Evolutionary conservation across 495 filamentous ascomycete species (phyloP).

Genomic region (Aspergillus nanangensis): DNA sequence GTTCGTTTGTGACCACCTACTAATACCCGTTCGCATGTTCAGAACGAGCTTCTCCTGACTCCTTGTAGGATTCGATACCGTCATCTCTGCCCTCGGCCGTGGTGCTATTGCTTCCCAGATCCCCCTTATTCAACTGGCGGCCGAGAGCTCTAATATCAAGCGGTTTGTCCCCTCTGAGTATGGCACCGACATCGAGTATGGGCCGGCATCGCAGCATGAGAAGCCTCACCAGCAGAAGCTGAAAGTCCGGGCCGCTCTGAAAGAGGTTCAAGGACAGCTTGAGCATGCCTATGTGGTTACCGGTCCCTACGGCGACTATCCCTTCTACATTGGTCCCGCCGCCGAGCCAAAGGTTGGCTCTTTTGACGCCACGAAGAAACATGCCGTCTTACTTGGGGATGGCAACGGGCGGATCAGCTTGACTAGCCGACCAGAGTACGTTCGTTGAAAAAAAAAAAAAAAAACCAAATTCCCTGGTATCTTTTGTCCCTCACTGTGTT

Average conservation of each 20-base stretch:
- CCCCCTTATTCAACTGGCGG: conserved; percentile 53
- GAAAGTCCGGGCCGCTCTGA: conserved; percentile 56
- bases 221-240: conserved; percentile 69
- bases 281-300: conserved; percentile 63
- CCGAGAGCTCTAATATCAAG: conserved; percentile 48
- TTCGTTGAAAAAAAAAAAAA: no score
- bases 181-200: conserved; percentile 70
- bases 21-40: background rate
- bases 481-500: background rate
- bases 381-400: conserved; percentile 54
- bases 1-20: conserved; percentile 19
- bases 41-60: background rate
- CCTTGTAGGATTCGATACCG: conserved; percentile 51
- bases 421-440: conserved; percentile 65
- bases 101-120: conserved; percentile 54
- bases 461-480: conserved; percentile 1
- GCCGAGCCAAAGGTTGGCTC: conserved; percentile 36
- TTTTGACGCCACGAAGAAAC: conserved; percentile 51
- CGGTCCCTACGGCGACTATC: conserved; percentile 67
- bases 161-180: conserved; percentile 72
- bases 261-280: conserved; percentile 37
- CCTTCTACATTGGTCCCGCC: conserved; percentile 36
- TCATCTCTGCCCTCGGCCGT: conserved; percentile 61
- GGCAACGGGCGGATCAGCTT: conserved; percentile 56
- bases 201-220: conserved; percentile 52